These are phyloP conservation scores for Macaranga tanarius DNA, from an alignment of 441 rosid species.

Conservation along the genomic window DNA sequence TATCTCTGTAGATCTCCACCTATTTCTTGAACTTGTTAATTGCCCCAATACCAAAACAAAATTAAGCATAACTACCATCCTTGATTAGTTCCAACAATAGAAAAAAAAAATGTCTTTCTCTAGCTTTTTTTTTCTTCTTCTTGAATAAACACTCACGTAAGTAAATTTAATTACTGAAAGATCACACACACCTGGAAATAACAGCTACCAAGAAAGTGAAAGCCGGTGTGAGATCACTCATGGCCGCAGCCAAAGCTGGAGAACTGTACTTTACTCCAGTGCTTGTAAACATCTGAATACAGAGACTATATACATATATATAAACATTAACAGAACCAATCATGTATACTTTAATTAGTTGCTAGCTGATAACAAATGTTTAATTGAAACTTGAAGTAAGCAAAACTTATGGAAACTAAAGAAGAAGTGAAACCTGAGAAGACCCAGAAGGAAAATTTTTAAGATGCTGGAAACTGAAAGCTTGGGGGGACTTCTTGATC, in stretches of 20 bases:
- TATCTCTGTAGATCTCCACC: no score
- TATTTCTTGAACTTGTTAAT: no score
- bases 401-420: background rate
- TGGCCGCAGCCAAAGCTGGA: conserved; percentile 41
- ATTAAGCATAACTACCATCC: no score
- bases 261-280: conserved; percentile 38
- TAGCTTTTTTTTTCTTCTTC: no score
- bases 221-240: conserved; percentile 41
- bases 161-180: no score
- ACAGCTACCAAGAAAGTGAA: conserved; percentile 45
- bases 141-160: no score
- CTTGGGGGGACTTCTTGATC: conserved; percentile 19
- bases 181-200: conserved; percentile 34
- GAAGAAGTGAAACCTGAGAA: conserved; percentile 30
- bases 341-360: no score
- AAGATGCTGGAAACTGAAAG: conserved; percentile 22
- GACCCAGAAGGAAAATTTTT: conserved; percentile 30
- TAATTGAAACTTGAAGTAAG: background rate
- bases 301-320: conserved; percentile 11
- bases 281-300: conserved; percentile 5
- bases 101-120: no score
- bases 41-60: no score
- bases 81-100: no score
- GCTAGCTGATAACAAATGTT: no score
- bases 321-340: no score